Percentiles rank a stretch among this genome's conserved stretches.
These are phyloP conservation scores for Xylaria sp. DNA, from an alignment of 2,329 filamentous ascomycete genomes.

Conservation along the genomic window DNA sequence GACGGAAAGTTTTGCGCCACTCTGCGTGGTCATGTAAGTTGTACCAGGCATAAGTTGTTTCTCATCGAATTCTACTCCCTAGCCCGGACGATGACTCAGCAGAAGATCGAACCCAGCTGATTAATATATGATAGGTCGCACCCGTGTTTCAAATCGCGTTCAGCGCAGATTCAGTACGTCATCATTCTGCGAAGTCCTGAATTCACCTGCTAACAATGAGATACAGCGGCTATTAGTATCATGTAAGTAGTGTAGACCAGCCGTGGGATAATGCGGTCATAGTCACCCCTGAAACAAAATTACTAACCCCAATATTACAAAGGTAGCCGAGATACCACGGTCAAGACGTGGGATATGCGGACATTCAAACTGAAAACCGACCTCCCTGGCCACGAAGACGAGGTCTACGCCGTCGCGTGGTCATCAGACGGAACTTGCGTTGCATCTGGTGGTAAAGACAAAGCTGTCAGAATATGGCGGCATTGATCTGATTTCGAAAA, in stretches of 20 bases:
- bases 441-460: conserved; percentile 93
- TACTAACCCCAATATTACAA: conserved; percentile 55
- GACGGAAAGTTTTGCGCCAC: conserved; percentile 85
- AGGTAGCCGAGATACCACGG: conserved; percentile 80
- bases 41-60: conserved; percentile 51
- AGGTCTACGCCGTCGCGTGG: conserved; percentile 77
- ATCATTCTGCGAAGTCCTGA: background rate
- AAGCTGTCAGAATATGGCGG: conserved; percentile 75
- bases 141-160: conserved; percentile 94
- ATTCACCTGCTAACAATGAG: conserved; percentile 11
- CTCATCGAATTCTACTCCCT: background rate
- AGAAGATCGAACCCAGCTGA: background rate
- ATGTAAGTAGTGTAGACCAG: conserved; percentile 24
- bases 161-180: conserved; percentile 78
- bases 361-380: conserved; percentile 74
- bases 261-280: background rate
- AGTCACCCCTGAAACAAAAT: conserved; percentile 26
- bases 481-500: conserved; percentile 57
- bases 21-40: conserved; percentile 82
- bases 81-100: background rate
- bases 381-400: conserved; percentile 41
- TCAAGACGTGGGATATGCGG: conserved; percentile 91
- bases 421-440: conserved; percentile 89
- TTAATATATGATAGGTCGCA: conserved; percentile 59
- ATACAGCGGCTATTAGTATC: conserved; percentile 51